Evolutionary conservation across 441 rosid species (phyloP), one percentile per base, ranked within the genome.

Genomic region (Corymbia citriodora): DNA sequence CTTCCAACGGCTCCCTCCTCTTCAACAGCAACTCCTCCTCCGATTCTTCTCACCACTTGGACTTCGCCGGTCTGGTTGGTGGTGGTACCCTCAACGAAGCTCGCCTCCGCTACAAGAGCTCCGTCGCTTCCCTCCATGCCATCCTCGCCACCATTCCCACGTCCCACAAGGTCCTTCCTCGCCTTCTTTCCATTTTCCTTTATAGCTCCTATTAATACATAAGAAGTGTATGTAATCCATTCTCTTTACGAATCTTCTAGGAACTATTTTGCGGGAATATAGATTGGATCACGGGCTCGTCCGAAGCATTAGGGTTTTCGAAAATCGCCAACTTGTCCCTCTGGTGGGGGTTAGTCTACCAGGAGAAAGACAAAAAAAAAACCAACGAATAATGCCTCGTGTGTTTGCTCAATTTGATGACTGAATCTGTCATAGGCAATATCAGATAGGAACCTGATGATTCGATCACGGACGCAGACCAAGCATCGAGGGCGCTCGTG

Each of bases 91-190:
- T 96, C 16, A 96, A 96, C 83, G 96, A 94, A 72, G 96, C 97
- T 91, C 94, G 97, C 50, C 93, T 94, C 55, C 93, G 95, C 87
- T 95, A 95, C 85, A 94, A 95, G 92, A 94, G 90, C 89, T 94
- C 97, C 6, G 96, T 95, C 23, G 94, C 97, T 88, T 95, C 96
- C 55, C 97, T 96, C 88, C 98, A 97, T 53, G 92, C 95, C 25
- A 94, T 95, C 45, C 95, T 95, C 29, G 25, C 94, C 2, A 94
- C 97, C 17, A 95, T 96, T 89, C 95, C 98, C n/a, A 92, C 89
- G 91, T 94, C 98, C 87, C 95, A 93, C 49, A 94, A 93, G 96
- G 98, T 96, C 63, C 63, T 3, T 87, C 57, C 52, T 63, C 49
- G 19, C 70, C 65, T 25, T 31, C 65, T 55, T 17, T 14, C 13